Percentiles rank a stretch among this genome's conserved stretches.
Conservation (phyloP, 768 basidiomycete species). For the Mrakia gelida region DNA sequence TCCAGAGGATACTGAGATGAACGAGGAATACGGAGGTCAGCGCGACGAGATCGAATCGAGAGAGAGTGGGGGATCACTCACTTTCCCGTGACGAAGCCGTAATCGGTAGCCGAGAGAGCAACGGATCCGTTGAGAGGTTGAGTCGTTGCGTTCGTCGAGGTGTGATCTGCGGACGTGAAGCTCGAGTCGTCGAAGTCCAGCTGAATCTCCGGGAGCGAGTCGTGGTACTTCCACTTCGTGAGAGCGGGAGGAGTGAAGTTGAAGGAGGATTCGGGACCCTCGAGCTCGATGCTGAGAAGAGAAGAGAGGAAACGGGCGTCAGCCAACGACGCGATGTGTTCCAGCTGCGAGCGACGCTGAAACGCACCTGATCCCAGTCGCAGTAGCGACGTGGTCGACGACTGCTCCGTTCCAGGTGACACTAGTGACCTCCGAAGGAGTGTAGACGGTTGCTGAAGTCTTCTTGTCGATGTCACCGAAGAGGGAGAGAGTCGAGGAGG, state of each 20-base stretch:
- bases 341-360: not conserved
- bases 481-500: conserved; percentile 53
- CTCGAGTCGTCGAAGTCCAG: conserved; percentile 55
- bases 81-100: conserved; percentile 13
- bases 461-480: conserved; percentile 64
- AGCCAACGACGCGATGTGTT: not conserved
- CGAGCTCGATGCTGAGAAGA: conserved; percentile 52
- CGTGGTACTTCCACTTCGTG: conserved; percentile 65
- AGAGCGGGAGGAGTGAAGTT: conserved; percentile 45
- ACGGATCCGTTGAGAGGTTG: conserved; percentile 8
- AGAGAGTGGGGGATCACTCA: no score
- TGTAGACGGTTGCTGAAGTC: conserved; percentile 60
- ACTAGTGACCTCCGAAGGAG: conserved; percentile 50
- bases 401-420: conserved; percentile 69
- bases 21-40: no score
- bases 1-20: conserved; percentile 3
- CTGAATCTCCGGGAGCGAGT: conserved; percentile 69
- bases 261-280: conserved; percentile 8
- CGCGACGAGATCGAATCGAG: no score
- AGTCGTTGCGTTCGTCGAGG: conserved; percentile 66
- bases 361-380: not conserved
- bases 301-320: not conserved
- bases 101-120: conserved; percentile 11
- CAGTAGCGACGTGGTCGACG: conserved; percentile 46
- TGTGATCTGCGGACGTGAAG: conserved; percentile 52